Percentiles rank a stretch among this genome's conserved stretches.
Conservation (phyloP, 2,329 filamentous ascomycete species). For the Mariannaea elegans region DNA sequence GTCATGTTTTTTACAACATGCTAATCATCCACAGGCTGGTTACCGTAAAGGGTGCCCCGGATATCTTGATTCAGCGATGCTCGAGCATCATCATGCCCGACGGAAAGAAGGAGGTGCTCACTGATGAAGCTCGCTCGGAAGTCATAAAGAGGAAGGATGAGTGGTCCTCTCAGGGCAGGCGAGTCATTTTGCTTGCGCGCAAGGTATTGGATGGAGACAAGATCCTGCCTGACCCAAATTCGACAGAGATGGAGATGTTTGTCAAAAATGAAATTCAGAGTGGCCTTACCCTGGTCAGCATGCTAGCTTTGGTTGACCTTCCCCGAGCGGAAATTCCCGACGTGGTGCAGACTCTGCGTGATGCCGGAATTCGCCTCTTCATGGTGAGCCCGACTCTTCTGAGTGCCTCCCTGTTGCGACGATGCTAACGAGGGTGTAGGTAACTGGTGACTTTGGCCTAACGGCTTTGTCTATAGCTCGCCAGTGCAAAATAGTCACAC, state of each 20-base stretch:
- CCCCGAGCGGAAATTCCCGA: slow-evolving; percentile 76
- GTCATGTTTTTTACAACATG: slow-evolving; percentile 58
- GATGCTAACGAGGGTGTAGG: slow-evolving; percentile 44
- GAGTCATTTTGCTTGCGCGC: slow-evolving; percentile 72
- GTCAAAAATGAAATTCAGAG: slow-evolving; percentile 61
- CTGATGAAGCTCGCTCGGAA: slow-evolving; percentile 50
- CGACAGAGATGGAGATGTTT: slow-evolving; percentile 59
- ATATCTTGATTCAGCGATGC: slow-evolving; percentile 74
- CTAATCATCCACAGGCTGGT: too few relatives aligned
- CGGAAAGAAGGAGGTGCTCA: slow-evolving; percentile 61
- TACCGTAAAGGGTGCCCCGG: slow-evolving; percentile 75
- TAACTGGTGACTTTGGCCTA: slow-evolving; percentile 80
- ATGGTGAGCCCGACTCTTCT: slow-evolving; percentile 62
- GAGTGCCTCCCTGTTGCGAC: too few relatives aligned
- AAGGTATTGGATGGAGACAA: slow-evolving; percentile 59
- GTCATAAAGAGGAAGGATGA: slow-evolving; percentile 70
- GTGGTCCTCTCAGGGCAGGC: slow-evolving; percentile 74
- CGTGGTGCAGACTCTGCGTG: slow-evolving; percentile 71
- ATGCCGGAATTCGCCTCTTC: slow-evolving; percentile 76
- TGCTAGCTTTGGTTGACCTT: slow-evolving; percentile 82
- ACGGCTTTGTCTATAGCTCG: slow-evolving; percentile 78
- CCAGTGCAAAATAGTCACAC: slow-evolving; percentile 76
- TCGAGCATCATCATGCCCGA: slow-evolving; percentile 63
- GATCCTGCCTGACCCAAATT: slow-evolving; percentile 45
- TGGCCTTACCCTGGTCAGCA: slow-evolving; percentile 74